A percentile compares a stretch with the other conserved stretches of the same genome.
phyloP scores from a whole-genome alignment of 345 rosid genomes.

The Carallia brachiata region DNA sequence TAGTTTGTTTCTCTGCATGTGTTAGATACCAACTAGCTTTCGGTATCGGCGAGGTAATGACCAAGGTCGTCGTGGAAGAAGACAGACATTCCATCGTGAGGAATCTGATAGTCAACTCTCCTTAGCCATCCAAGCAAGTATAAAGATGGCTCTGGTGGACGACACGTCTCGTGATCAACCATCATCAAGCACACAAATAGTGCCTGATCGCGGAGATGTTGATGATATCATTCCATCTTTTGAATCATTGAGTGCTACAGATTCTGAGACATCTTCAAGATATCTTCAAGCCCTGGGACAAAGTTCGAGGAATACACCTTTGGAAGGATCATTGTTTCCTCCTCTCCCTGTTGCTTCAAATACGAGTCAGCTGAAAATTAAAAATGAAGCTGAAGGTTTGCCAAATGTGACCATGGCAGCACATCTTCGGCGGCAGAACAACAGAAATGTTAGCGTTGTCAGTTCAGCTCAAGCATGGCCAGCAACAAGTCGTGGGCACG shows the following conservation, averaged over 20 bases:
- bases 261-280: constrained; percentile 55
- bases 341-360: constrained; percentile 54
- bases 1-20: background rate
- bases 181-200: constrained; percentile 39
- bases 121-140: constrained; percentile 57
- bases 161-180: constrained; percentile 35
- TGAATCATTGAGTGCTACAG: constrained; percentile 47
- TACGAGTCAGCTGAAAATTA: constrained; percentile 46
- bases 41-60: constrained; percentile 54
- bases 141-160: constrained; percentile 39
- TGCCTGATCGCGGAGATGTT: constrained; percentile 41
- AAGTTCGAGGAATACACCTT: constrained; percentile 48
- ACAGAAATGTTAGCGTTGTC: constrained; percentile 27
- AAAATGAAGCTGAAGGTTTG: constrained; percentile 41
- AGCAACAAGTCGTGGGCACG: constrained; percentile 34
- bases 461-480: constrained; percentile 66
- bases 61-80: constrained; percentile 83
- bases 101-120: constrained; percentile 60
- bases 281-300: constrained; percentile 85
- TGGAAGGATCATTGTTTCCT: constrained; percentile 84
- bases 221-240: constrained; percentile 63
- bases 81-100: constrained; percentile 58
- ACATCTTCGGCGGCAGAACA: constrained; percentile 51
- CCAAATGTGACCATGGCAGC: constrained; percentile 67
- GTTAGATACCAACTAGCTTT: constrained; percentile 93